A percentile compares a stretch with the other conserved stretches of the same genome.
Evolutionary conservation across 139 green algal species (phyloP).

Genomic region (Coccomyxa sp.): DNA sequence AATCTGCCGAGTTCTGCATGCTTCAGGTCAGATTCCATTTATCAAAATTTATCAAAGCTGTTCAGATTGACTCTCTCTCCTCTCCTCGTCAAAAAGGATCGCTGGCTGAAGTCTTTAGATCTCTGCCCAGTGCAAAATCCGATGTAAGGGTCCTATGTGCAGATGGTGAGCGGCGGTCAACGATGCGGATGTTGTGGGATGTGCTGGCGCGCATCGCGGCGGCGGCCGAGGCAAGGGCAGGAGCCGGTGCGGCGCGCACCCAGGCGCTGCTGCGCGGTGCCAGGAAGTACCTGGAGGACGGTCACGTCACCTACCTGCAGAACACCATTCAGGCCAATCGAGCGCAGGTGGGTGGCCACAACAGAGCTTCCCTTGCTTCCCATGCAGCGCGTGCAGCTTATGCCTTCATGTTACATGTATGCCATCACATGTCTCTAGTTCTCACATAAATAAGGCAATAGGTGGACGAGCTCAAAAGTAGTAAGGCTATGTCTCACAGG

Average conservation of each 20-base stretch:
- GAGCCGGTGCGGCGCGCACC: conserved; percentile 3
- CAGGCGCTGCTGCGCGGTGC: conserved; percentile 35
- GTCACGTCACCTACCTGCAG: conserved; percentile 56
- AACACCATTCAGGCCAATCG: conserved; percentile 45
- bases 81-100: too few relatives aligned
- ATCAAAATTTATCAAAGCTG: not conserved
- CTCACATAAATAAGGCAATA: too few relatives aligned
- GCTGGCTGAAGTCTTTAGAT: too few relatives aligned
- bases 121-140: too few relatives aligned
- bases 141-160: too few relatives aligned
- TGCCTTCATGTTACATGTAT: too few relatives aligned
- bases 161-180: conserved; percentile 27
- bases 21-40: too few relatives aligned
- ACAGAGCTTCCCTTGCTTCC: not conserved
- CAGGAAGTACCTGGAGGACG: conserved; percentile 51
- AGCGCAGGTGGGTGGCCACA: conserved; percentile 36
- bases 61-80: not conserved
- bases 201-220: conserved; percentile 52
- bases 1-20: too few relatives aligned
- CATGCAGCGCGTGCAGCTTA: too few relatives aligned
- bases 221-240: conserved; percentile 14
- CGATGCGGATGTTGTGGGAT: conserved; percentile 57
- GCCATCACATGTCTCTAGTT: too few relatives aligned
- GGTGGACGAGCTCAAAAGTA: too few relatives aligned
- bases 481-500: conserved; percentile 1